These are phyloP conservation scores for Pueraria montana DNA, from an alignment of 306 rosid species.

Conservation along the genomic window DNA sequence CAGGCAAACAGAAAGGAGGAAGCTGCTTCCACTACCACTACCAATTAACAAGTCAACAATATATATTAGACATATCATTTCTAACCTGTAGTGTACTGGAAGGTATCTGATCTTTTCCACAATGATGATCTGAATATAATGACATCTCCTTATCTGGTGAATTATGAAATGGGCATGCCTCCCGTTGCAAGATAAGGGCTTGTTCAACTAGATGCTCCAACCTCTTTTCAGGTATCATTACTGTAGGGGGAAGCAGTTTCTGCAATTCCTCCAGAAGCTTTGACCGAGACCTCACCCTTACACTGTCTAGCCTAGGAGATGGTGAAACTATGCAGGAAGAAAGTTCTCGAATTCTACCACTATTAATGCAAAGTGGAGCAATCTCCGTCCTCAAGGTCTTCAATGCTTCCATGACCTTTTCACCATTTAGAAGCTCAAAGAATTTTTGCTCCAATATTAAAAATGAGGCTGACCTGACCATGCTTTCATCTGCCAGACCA, in stretches of 20 bases:
- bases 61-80: conserved; percentile 40
- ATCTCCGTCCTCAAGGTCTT: conserved; percentile 88
- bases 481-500: conserved; percentile 70
- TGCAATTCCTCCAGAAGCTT: conserved; percentile 88
- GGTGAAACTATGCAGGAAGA: conserved; percentile 79
- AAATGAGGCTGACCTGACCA: conserved; percentile 76
- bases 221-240: conserved; percentile 94
- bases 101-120: conserved; percentile 95
- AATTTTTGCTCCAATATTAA: conserved; percentile 91
- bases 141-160: conserved; percentile 90
- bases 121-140: conserved; percentile 85
- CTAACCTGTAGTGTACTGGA: conserved; percentile 90
- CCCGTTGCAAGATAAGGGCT: conserved; percentile 91
- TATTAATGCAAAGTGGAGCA: conserved; percentile 71
- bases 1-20: neutral
- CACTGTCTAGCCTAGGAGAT: conserved; percentile 56
- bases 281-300: conserved; percentile 68
- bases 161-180: conserved; percentile 93
- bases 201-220: conserved; percentile 95
- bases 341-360: conserved; percentile 80
- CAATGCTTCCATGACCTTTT: conserved; percentile 82
- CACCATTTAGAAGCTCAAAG: conserved; percentile 79
- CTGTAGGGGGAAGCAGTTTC: conserved; percentile 88
- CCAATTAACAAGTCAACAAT: conserved; percentile 25
- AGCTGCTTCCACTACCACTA: conserved; percentile 17